These are phyloP conservation scores for Magnaporthiopsis rhizophila DNA, from an alignment of 2,329 filamentous ascomycete genomes.

Conservation along the genomic window DNA sequence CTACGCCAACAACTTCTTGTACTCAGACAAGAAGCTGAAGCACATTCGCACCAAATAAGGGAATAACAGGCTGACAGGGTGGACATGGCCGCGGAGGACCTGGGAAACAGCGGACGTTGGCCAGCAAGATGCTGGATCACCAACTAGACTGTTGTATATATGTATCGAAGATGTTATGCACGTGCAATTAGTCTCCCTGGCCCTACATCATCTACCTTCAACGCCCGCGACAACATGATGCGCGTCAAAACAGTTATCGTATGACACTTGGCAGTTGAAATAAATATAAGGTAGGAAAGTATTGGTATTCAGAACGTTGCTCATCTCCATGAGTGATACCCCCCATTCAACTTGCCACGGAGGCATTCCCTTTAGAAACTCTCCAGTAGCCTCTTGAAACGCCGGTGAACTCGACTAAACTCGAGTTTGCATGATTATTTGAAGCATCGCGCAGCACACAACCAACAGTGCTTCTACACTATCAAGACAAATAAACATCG, in stretches of 20 bases:
- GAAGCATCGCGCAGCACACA: background rate
- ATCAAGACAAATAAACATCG: background rate
- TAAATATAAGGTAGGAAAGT: background rate
- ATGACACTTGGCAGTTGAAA: background rate
- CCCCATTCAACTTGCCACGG: background rate
- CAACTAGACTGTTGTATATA: background rate
- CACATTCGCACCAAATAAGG: constrained; percentile 69
- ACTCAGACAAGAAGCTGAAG: constrained; percentile 81
- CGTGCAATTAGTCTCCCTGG: background rate
- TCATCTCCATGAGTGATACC: background rate
- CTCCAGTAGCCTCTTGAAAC: background rate
- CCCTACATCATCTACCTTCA: background rate
- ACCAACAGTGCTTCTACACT: background rate
- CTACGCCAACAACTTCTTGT: constrained; percentile 94
- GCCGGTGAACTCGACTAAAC: background rate
- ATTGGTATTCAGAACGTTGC: background rate
- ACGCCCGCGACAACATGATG: too few relatives aligned
- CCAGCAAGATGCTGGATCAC: background rate
- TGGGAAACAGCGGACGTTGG: background rate
- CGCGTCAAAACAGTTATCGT: too few relatives aligned
- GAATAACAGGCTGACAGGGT: background rate
- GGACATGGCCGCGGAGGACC: background rate
- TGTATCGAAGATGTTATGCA: background rate
- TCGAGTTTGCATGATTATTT: background rate
- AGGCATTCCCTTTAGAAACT: background rate